These are phyloP conservation scores for Achlya hypogyna DNA, from an alignment of 352 stramenopile genomes.

Conservation along the genomic window DNA sequence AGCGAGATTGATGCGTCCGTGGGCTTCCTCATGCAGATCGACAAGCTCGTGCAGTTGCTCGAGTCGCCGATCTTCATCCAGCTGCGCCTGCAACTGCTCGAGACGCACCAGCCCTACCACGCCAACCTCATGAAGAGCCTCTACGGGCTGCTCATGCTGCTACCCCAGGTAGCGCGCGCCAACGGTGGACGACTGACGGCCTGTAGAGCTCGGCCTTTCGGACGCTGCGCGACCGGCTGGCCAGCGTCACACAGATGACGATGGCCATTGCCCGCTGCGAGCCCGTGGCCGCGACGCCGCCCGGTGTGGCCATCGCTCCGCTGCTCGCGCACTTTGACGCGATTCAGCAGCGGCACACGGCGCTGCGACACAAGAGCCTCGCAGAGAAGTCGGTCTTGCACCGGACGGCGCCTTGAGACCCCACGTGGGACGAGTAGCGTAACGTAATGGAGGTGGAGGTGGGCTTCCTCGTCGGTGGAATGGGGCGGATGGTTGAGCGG, in stretches of 20 bases:
- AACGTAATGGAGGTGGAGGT: too few relatives aligned
- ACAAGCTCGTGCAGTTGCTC: slow-evolving; percentile 99
- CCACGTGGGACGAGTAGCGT: too few relatives aligned
- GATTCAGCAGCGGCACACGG: slow-evolving; percentile 61
- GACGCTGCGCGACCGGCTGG: slow-evolving; percentile 71
- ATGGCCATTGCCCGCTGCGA: slow-evolving; percentile 73
- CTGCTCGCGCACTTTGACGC: slow-evolving; percentile 66
- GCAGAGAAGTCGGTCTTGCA: slow-evolving; percentile 15
- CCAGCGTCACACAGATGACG: slow-evolving; percentile 82
- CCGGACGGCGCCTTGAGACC: background rate
- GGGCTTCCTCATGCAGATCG: slow-evolving; percentile 98
- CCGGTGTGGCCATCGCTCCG: slow-evolving; percentile 36
- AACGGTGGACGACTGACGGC: background rate
- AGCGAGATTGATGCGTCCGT: slow-evolving; percentile 96
- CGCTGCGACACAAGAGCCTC: slow-evolving; percentile 4
- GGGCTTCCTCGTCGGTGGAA: background rate
- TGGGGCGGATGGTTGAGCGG: too few relatives aligned
- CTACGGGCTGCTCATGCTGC: slow-evolving; percentile 96
- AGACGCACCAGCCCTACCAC: slow-evolving; percentile 93
- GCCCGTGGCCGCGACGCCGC: slow-evolving; percentile 26
- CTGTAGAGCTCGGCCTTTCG: slow-evolving; percentile 60
- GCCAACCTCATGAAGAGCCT: slow-evolving; percentile 94
- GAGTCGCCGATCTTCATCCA: slow-evolving; percentile 99
- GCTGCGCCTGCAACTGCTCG: slow-evolving; percentile 95
- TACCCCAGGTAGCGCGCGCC: slow-evolving; percentile 76